These are phyloP conservation scores for Gypsophila paniculata DNA, from an alignment of 179 eudicot species.

Conservation along the genomic window DNA sequence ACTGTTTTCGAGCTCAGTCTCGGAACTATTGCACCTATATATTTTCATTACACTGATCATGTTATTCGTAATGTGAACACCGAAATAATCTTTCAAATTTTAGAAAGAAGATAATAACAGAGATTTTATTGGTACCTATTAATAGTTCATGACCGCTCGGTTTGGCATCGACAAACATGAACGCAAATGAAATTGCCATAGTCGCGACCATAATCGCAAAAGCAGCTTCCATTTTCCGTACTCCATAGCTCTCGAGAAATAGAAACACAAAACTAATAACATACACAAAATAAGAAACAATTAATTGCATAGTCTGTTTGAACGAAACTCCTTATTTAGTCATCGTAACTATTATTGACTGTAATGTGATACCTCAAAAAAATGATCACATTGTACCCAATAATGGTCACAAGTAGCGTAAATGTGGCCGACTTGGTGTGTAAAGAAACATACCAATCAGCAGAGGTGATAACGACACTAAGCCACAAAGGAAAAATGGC, in stretches of 20 bases:
- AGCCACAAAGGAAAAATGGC: constrained; percentile 84
- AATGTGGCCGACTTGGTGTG: too few species aligned
- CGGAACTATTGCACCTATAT: constrained; percentile 63
- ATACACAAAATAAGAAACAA: not conserved
- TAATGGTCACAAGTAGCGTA: too few species aligned
- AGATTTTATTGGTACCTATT: constrained; percentile 38
- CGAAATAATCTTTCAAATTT: too few species aligned
- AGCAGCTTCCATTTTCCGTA: constrained; percentile 82
- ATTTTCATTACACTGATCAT: constrained; percentile 5
- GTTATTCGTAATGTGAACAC: not conserved
- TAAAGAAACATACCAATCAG: constrained; percentile 54
- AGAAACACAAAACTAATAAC: constrained; percentile 69
- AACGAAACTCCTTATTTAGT: too few species aligned
- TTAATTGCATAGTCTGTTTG: too few species aligned
- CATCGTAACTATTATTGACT: too few species aligned
- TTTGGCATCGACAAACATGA: constrained; percentile 89
- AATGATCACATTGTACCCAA: too few species aligned
- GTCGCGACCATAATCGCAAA: constrained; percentile 79
- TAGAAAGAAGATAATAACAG: not conserved
- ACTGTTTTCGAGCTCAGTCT: constrained; percentile 54
- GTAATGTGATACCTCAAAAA: too few species aligned
- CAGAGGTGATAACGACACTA: constrained; percentile 83
- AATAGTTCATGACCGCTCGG: constrained; percentile 71
- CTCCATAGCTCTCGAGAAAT: constrained; percentile 89
- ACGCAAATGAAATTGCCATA: constrained; percentile 89